These are phyloP conservation scores for Trichodelitschia bisporula DNA, from an alignment of 495 filamentous ascomycete species.

Conservation along the genomic window DNA sequence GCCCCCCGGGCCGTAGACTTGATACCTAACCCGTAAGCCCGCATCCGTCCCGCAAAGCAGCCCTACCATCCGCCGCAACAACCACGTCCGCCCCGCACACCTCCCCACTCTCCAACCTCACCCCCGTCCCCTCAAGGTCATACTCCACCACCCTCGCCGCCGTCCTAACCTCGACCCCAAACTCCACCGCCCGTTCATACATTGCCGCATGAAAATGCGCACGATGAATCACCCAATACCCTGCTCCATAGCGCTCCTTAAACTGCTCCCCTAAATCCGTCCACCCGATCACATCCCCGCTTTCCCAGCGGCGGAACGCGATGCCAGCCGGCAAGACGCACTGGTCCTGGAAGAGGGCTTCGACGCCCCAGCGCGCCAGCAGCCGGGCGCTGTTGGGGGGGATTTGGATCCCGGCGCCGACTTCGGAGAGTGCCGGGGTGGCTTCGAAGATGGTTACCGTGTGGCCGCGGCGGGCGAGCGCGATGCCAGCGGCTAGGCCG, in stretches of 20 bases:
- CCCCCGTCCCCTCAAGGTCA: slow-evolving; percentile 6
- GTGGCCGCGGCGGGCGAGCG: slow-evolving; percentile 1
- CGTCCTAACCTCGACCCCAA: slow-evolving; percentile 34
- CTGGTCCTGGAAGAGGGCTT: slow-evolving; percentile 12
- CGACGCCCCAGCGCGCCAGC: slow-evolving; percentile 13
- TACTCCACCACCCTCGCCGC: slow-evolving; percentile 10
- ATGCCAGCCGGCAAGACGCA: slow-evolving; percentile 17
- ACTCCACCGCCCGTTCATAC: slow-evolving; percentile 11
- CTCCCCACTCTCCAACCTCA: slow-evolving; percentile 8
- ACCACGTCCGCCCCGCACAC: slow-evolving; percentile 14
- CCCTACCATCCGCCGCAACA: slow-evolving; percentile 22
- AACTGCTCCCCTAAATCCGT: slow-evolving; percentile 19
- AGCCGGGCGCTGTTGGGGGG: slow-evolving; percentile 12
- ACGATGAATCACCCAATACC: slow-evolving; percentile 22
- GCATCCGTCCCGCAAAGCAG: neutral
- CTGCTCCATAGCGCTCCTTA: slow-evolving; percentile 12
- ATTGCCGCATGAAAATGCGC: slow-evolving; percentile 20
- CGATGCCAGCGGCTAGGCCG: slow-evolving; percentile 3
- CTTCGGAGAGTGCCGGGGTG: slow-evolving; percentile 1
- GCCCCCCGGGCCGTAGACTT: slow-evolving; percentile 15
- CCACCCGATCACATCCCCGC: slow-evolving; percentile 17
- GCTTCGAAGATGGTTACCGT: slow-evolving; percentile 3
- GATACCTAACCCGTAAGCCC: slow-evolving; percentile 9
- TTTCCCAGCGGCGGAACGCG: slow-evolving; percentile 20
- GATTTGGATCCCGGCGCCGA: slow-evolving; percentile 11